Base-by-base conservation (phyloP, 1,284 basidiomycete species). In the Rhodotorula mucilaginosa region DNA sequence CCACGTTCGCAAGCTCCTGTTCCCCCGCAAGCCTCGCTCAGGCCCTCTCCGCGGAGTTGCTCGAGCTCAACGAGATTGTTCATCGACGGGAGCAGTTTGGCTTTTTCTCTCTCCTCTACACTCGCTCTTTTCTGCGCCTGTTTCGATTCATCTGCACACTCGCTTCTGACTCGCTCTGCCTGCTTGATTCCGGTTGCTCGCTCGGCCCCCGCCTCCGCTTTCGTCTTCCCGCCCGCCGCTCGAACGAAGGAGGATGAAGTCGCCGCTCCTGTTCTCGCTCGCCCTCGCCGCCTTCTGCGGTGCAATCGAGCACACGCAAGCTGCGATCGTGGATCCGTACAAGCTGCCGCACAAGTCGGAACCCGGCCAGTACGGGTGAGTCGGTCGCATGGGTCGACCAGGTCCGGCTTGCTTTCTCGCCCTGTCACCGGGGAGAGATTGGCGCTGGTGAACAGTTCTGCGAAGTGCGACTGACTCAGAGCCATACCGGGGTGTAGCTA, bases 321-420 rank as follows among this genome's bases (percentile, higher is more conserved):
- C 64, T 13, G 65, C 68, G 1, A 57, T 57, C 34, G 63, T 73
- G 39, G 60, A 73, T 60, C 71, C 71, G 23, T 59, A 54, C 51
- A 59, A 70, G 56, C 68, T 69, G 47, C 71, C 71, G 46, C 68
- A 69, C 51, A 64, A 51, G 21, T 54, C 54, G 10, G 71, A 73
- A 60, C 48, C 51, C 23, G 71, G 68, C 12, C 71, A 73, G 61
- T 62, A 59, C 34, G 71, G 71, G 71, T 73, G 34, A 23, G 71
- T 61, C 8, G 2, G 8, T n/a, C 4, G n/a, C 23, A 26, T 3
- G 7, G 3, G n/a, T 47, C 16, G 23, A 10, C 54, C 13, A 23
- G 16, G 18, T 26, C 56, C 31, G 21, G 19, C 8, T 39, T 21
- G 46, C 34, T 34, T 8, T 34, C 34, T 34, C 34, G 8, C 34